phyloP scores from a whole-genome alignment of 1,139 yeast genomes.

The Kodamaea derodonti region DNA sequence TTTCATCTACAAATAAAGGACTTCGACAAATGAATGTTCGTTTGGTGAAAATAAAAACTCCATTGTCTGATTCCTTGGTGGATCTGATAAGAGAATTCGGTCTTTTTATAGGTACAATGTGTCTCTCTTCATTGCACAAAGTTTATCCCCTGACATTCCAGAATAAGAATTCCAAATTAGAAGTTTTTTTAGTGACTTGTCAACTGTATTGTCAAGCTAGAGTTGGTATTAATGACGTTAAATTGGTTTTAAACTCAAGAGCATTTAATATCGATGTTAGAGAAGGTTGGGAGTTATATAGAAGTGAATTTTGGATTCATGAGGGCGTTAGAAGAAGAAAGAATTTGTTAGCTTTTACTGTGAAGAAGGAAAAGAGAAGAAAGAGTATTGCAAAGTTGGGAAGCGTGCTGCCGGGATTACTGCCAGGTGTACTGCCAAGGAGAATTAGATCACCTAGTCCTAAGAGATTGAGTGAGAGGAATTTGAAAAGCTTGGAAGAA shows the following conservation, averaged over 20 bases:
- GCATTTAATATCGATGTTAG: slow-evolving; percentile 78
- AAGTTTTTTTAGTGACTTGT: slow-evolving; percentile 39
- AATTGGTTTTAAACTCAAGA: slow-evolving; percentile 75
- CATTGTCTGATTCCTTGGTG: slow-evolving; percentile 49
- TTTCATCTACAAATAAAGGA: slow-evolving; percentile 81
- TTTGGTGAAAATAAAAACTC: slow-evolving; percentile 64
- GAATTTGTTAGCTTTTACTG: slow-evolving; percentile 34
- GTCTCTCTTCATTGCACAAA: slow-evolving; percentile 28
- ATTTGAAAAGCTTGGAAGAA: slow-evolving; percentile 15
- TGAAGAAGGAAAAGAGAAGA: slow-evolving; percentile 35
- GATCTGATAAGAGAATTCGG: slow-evolving; percentile 43
- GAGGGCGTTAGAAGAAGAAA: slow-evolving; percentile 72
- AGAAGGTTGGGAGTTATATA: slow-evolving; percentile 92
- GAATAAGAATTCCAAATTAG: slow-evolving; percentile 34
- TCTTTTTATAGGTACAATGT: slow-evolving; percentile 28
- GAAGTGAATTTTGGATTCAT: slow-evolving; percentile 90
- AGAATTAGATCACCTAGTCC: slow-evolving; percentile 10
- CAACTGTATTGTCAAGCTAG: slow-evolving; percentile 48
- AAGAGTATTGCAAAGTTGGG: slow-evolving; percentile 11
- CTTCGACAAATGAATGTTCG: slow-evolving; percentile 77
- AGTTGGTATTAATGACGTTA: slow-evolving; percentile 50
- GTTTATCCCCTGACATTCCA: slow-evolving; percentile 32
- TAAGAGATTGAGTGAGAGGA: slow-evolving; percentile 24
- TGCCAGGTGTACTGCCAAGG: slow-evolving; percentile 1
- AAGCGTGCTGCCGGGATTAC: slow-evolving; percentile 1